Evolutionary conservation across 441 rosid genomes (phyloP).

Genomic region (Gossypium lobatum): DNA sequence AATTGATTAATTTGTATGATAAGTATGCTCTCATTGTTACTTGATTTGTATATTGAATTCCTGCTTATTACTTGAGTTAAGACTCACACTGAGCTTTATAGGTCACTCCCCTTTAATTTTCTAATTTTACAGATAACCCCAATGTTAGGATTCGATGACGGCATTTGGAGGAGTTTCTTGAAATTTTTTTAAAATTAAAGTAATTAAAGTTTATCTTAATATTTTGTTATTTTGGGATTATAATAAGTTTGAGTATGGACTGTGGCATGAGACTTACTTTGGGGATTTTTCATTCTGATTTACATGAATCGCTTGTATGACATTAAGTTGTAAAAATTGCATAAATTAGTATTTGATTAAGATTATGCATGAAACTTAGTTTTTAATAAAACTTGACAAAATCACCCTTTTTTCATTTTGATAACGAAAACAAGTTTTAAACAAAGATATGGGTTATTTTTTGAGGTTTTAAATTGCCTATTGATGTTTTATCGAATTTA

Average conservation of each 20-base stretch:
- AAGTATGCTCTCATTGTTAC: background rate
- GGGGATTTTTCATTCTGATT: background rate
- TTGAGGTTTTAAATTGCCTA: background rate
- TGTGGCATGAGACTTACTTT: background rate
- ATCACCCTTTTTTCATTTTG: too few relatives aligned
- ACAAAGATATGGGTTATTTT: background rate
- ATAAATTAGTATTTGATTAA: background rate
- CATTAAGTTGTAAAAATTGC: background rate
- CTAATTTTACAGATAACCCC: background rate
- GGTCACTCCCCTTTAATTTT: background rate
- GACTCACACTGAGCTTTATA: background rate
- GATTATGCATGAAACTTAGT: background rate
- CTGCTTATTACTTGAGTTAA: background rate
- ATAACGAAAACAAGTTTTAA: background rate
- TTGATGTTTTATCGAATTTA: background rate
- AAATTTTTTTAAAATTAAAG: too few relatives aligned
- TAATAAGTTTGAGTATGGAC: background rate
- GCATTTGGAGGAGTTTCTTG: background rate
- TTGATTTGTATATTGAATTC: background rate
- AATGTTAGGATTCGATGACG: too few relatives aligned
- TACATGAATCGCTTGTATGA: background rate
- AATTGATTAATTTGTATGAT: too few relatives aligned
- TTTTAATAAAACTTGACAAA: background rate
- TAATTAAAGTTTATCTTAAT: too few relatives aligned
- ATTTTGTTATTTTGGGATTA: background rate